These are phyloP conservation scores for Lasiosphaeris hirsuta DNA, from an alignment of 495 filamentous ascomycete species.

Conservation along the genomic window DNA sequence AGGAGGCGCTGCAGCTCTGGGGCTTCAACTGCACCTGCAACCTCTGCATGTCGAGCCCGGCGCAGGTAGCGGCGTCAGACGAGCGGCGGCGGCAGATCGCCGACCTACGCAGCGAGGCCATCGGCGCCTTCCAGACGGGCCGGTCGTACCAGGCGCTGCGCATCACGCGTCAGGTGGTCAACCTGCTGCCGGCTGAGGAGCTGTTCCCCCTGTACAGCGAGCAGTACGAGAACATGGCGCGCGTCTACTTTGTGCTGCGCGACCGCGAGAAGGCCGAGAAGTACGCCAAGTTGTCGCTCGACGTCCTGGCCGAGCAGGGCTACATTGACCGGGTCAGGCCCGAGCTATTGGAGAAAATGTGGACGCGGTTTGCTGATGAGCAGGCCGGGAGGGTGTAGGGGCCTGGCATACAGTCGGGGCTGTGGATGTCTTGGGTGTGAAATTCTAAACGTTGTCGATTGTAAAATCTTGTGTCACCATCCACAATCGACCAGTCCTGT, in stretches of 20 bases:
- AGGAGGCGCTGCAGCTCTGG: constrained; percentile 30
- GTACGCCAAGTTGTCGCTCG: constrained; percentile 32
- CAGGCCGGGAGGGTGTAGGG: neutral
- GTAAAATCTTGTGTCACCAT: too few species aligned
- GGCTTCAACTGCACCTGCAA: constrained; percentile 38
- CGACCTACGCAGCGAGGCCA: constrained; percentile 26
- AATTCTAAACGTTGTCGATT: too few species aligned
- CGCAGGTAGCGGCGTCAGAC: constrained; percentile 33
- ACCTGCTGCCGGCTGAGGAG: constrained; percentile 31
- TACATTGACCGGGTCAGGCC: constrained; percentile 11
- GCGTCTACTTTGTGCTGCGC: constrained; percentile 35
- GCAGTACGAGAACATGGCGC: constrained; percentile 40
- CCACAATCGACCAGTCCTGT: too few species aligned
- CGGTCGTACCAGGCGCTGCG: constrained; percentile 34
- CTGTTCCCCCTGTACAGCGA: constrained; percentile 33
- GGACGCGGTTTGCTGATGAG: constrained; percentile 19
- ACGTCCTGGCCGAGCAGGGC: constrained; percentile 30
- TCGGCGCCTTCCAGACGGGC: constrained; percentile 29
- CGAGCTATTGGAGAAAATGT: constrained; percentile 13
- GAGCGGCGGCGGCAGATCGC: constrained; percentile 33
- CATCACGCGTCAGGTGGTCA: constrained; percentile 29
- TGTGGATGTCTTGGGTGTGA: too few species aligned
- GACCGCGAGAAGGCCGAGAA: constrained; percentile 33
- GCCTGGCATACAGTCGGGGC: too few species aligned
- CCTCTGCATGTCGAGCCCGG: constrained; percentile 31